A percentile compares a stretch with the other conserved stretches of the same genome.
Conservation (phyloP, 2,329 filamentous ascomycete species). For the Endoconidiophora polonica region DNA sequence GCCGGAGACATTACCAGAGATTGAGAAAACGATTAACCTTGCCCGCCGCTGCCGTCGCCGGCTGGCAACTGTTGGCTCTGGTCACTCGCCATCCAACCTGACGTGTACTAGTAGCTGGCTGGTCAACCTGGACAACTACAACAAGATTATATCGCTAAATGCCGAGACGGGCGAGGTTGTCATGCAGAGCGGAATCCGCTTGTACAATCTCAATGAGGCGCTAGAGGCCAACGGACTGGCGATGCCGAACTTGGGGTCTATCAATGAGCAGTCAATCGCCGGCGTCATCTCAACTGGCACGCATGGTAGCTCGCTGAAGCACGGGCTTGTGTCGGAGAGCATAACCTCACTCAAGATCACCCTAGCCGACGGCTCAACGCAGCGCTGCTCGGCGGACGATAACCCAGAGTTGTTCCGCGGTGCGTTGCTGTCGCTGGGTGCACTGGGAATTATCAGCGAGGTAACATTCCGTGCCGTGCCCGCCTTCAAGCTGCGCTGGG, state of each 20-base stretch:
- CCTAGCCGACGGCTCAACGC: conserved; percentile 60
- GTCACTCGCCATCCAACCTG: conserved; percentile 79
- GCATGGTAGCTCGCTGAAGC: conserved; percentile 70
- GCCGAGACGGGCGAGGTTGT: conserved; percentile 47
- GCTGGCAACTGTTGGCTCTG: conserved; percentile 73
- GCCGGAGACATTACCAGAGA: conserved; percentile 60
- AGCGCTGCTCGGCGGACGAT: conserved; percentile 50
- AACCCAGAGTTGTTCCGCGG: conserved; percentile 75
- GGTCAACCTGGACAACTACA: conserved; percentile 77
- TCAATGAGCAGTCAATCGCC: conserved; percentile 83
- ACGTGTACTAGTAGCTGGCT: conserved; percentile 93
- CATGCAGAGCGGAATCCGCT: conserved; percentile 76
- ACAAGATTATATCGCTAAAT: conserved; percentile 55
- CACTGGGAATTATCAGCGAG: conserved; percentile 79
- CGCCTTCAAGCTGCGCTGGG: conserved; percentile 73
- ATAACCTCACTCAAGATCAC: conserved; percentile 63
- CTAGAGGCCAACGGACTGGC: conserved; percentile 63
- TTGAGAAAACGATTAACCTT: conserved; percentile 67
- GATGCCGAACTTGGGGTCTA: conserved; percentile 84
- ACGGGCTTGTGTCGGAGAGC: conserved; percentile 71
- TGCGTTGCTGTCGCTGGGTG: conserved; percentile 71
- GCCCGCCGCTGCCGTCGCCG: conserved; percentile 68
- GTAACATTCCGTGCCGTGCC: conserved; percentile 70
- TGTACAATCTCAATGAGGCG: conserved; percentile 55
- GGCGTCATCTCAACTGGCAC: conserved; percentile 88